phyloP scores from a whole-genome alignment of 495 filamentous ascomycete species.

The Trypethelium eluteriae region DNA sequence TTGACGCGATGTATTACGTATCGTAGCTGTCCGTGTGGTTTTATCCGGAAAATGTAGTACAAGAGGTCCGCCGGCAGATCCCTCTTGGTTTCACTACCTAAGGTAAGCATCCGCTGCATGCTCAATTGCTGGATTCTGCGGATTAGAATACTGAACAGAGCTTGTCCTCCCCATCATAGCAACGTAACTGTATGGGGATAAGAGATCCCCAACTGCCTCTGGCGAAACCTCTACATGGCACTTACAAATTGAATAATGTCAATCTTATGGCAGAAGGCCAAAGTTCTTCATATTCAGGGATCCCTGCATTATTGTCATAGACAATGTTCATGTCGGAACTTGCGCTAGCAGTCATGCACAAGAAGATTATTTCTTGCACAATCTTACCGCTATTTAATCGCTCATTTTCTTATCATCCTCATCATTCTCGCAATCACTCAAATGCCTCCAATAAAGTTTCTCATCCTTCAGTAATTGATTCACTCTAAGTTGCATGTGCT shows the following conservation, averaged over 20 bases:
- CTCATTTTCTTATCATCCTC: too few relatives aligned
- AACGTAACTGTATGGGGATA: too few relatives aligned
- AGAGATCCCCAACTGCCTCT: too few relatives aligned
- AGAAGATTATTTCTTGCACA: too few relatives aligned
- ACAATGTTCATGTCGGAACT: too few relatives aligned
- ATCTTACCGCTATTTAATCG: too few relatives aligned
- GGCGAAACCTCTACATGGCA: too few relatives aligned
- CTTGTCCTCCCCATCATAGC: background rate
- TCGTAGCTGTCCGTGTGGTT: slow-evolving; percentile 17
- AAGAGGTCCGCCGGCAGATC: slow-evolving; percentile 19
- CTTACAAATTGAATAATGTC: too few relatives aligned
- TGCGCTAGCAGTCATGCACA: too few relatives aligned
- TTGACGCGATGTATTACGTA: slow-evolving; percentile 23
- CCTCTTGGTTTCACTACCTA: background rate
- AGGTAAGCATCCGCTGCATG: background rate
- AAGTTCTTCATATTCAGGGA: too few relatives aligned
- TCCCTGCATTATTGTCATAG: too few relatives aligned
- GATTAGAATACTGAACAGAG: slow-evolving; percentile 7
- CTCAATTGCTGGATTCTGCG: background rate
- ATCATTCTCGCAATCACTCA: background rate
- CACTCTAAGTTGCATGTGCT: background rate
- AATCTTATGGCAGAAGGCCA: too few relatives aligned
- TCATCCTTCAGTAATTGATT: background rate
- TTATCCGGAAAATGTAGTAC: slow-evolving; percentile 21
- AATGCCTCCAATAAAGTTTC: background rate